Percentiles rank a stretch among this genome's conserved stretches.
Conservation (phyloP, 371 early-diverging fungal genomes). For the Syncephalastrum monosporum region DNA sequence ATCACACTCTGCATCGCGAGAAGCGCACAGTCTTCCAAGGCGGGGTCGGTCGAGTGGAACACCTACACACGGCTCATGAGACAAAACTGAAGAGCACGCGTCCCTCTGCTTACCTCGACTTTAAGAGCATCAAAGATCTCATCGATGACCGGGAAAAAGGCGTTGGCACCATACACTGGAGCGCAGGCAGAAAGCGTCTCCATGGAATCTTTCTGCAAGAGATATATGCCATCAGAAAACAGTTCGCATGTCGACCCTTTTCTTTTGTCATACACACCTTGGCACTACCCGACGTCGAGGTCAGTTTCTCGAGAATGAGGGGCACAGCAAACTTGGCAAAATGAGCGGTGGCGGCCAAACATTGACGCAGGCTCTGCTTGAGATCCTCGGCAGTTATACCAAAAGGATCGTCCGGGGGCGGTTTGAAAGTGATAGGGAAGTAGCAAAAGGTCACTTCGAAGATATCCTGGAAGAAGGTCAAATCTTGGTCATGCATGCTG, state of each 20-base stretch:
- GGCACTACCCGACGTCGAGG: conserved; percentile 83
- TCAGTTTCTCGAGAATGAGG: conserved; percentile 85
- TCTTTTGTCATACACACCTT: conserved; percentile 55
- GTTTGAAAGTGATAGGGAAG: conserved; percentile 97
- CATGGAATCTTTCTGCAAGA: conserved; percentile 80
- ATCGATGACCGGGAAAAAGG: conserved; percentile 59
- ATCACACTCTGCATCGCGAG: conserved; percentile 61
- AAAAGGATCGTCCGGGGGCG: conserved; percentile 91
- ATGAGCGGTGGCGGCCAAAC: conserved; percentile 68
- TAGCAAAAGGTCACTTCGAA: conserved; percentile 97
- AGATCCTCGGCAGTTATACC: conserved; percentile 92
- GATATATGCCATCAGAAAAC: conserved; percentile 1
- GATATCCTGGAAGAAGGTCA: conserved; percentile 61
- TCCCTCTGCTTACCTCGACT: conserved; percentile 64
- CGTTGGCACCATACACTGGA: conserved; percentile 71
- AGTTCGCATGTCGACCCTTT: conserved; percentile 20
- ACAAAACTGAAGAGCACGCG: conserved; percentile 11
- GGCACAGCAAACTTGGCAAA: conserved; percentile 84
- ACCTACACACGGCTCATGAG: conserved; percentile 31
- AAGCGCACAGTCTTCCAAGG: conserved; percentile 62
- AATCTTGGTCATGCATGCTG: not conserved
- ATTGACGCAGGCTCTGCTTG: conserved; percentile 71
- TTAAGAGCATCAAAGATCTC: conserved; percentile 70
- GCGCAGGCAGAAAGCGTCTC: conserved; percentile 77
- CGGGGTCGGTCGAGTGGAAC: conserved; percentile 65